These are phyloP conservation scores for Lipomyces mesembrius DNA, from an alignment of 805 yeast genomes.

Conservation along the genomic window DNA sequence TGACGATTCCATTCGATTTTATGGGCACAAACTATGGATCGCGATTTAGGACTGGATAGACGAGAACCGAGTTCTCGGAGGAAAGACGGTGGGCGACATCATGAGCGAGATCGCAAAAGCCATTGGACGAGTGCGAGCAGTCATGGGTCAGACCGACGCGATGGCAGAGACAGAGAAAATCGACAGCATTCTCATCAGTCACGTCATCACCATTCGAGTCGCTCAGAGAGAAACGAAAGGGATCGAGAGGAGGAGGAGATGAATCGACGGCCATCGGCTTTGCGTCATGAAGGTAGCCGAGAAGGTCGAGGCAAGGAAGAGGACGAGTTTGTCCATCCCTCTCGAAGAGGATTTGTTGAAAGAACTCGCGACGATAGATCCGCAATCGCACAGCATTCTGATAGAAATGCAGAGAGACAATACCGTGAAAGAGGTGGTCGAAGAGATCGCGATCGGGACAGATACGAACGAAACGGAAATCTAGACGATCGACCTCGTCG, in stretches of 20 bases:
- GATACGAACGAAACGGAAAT: neutral
- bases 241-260: neutral
- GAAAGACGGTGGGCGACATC: neutral
- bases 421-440: neutral
- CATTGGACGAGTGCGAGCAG: neutral
- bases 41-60: neutral
- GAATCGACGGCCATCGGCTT: neutral
- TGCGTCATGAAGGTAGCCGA: constrained; percentile 2
- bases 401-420: neutral
- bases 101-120: neutral
- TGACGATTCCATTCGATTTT: neutral
- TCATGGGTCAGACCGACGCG: neutral
- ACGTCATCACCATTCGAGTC: neutral
- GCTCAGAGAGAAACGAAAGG: neutral
- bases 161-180: neutral
- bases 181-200: neutral
- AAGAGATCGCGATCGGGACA: neutral
- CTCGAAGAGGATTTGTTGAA: neutral
- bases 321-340: constrained; percentile 10
- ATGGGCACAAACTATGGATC: neutral
- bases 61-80: neutral
- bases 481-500: neutral
- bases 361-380: neutral
- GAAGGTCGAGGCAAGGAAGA: constrained; percentile 3
- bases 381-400: neutral